Evolutionary conservation across 2,329 filamentous ascomycete species (phyloP), one percentile per base, ranked within the genome.

Genomic region (Delphinella strobiligena): DNA sequence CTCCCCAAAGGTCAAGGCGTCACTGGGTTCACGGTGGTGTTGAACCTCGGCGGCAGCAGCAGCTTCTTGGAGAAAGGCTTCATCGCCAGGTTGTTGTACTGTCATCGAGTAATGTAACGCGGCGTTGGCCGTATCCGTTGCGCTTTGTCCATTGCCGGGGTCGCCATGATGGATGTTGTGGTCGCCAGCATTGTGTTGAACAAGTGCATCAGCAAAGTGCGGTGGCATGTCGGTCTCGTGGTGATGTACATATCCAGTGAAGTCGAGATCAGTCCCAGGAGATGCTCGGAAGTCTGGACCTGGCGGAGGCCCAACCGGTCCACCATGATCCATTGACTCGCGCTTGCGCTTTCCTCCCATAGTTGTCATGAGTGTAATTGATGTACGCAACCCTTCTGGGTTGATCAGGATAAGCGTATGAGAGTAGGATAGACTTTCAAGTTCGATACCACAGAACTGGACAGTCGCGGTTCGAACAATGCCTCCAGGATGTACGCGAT

Each of bases 81-180:
- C 12, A 9, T 72, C 58, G 45, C 73, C 70, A 3, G 70, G 74
- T 8, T 69, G 63, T 54, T 72, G 68, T 15, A 73, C 67, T 11
- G 66, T 72, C 69, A 75, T 74, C 42, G 66, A 66, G 51, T 71
- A 72, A 41, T 58, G 54, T 44, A 69, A 58, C 4, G 67, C 67
- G 11, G 76, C 76, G 15, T 73, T 74, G 36, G 76, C 75, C 31
- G 76, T 79, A 35, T 77, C 76, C 47, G 62, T 67, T 10, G 66
- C 65, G 45, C 58, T 67, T 27, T 64, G 61, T 54, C 56, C 67
- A 53, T 63, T 66, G 41, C 32, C 36, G n/a, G 41, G 24, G 19
- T 46, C 47, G 14, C 46, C 49, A 14, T 16, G 39, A 12, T 47
- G 41, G 16, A 39, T 31, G 31, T 46, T 41, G 38, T 47, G 45